Evolutionary conservation across 805 yeast genomes (phyloP), one percentile per base, ranked within the genome.

Genomic region (Candida berthetii): DNA sequence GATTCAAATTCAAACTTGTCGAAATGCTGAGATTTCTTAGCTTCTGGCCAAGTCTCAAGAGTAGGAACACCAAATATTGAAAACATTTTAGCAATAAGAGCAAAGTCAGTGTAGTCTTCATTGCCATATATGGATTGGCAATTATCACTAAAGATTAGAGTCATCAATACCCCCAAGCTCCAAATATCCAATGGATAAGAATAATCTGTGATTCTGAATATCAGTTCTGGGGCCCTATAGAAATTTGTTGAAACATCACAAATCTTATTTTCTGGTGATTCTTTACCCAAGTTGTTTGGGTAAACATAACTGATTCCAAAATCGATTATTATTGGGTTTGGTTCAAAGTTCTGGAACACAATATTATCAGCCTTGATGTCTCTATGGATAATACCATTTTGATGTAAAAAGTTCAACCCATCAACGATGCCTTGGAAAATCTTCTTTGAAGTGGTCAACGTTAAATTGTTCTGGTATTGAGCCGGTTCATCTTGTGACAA

Each of bases 281-380:
- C 81, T 3, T 74, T 69, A 4, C 88, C 88, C 58, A 76, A 78
- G 48, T 85, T 87, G 24, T 77, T 71, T 1, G 79, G 56, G 28
- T 48, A 55, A 16, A 50, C 39, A 18, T 53, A 70, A 16, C 65
- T 55, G 19, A 66, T 67, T 0, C 75, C 76, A 42, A 69, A 60
- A 43, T 69, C 74, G 15, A 64, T 64, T n/a, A 69, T 54, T 2
- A 65, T 55, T 1, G 72, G 69, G 5, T 45, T 37, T 2, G 52
- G 43, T 10, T 53, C 51, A n/a, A 41, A 40, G 5, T 53, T 53
- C 40, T 57, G 64, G 45, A 82, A 79, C 54, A 87, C 60, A 41
- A 86, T 76, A 55, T 86, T 86, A 38, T 82, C 87, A 1, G 93
- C 89, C 59, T 93, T 93, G 49, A 91, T 80, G 62, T 91, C 99